Evolutionary conservation across 805 yeast genomes (phyloP), one percentile per base, ranked within the genome.

Genomic region (Scheffersomyces stipitis): DNA sequence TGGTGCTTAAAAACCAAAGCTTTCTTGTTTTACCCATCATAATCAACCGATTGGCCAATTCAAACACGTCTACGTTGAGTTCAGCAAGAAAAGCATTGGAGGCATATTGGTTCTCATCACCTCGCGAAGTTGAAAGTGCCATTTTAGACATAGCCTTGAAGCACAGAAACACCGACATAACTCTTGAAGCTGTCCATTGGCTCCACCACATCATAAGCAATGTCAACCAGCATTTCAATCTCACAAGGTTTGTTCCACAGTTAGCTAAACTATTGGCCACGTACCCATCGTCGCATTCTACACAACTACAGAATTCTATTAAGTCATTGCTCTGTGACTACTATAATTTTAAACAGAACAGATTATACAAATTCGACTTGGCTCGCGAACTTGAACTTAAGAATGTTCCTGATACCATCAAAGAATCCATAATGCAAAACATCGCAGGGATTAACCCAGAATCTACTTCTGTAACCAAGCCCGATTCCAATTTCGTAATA

Each of bases 71-170:
- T 9, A 50, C 69, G 3, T 62, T 60, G 33, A 49, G 57, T n/a
- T 67, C 78, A 1, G 75, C 84, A 0, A 68, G 64, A 36, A 67
- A 69, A 35, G 75, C 83, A 0, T 50, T 80, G 23, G 75, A 74
- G 40, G 75, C 74, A 0, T 78, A 71, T 44, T 78, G 82, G 80
- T 61, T 73, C 16, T 67, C 73, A n/a, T 63, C 75, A 1, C 76
- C 80, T 0, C 45, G 54, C 2, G 66, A 66, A 13, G 80, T 76
- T 18, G 81, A 78, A 41, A 49, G 48, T 5, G 59, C 66, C 2
- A 41, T 80, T n/a, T 58, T 58, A 16, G 74, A 71, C 1, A 47
- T 59, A 5, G 81, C 76, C 0, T 57, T 78, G 24, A 57, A 57
- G 12, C 69, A 66, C 47, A 45, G 62, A 7, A 69, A 66, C 41